Percentiles rank a stretch among this genome's conserved stretches.
These are phyloP conservation scores for Curvularia lunata DNA, from an alignment of 2,329 filamentous ascomycete species.

Conservation along the genomic window DNA sequence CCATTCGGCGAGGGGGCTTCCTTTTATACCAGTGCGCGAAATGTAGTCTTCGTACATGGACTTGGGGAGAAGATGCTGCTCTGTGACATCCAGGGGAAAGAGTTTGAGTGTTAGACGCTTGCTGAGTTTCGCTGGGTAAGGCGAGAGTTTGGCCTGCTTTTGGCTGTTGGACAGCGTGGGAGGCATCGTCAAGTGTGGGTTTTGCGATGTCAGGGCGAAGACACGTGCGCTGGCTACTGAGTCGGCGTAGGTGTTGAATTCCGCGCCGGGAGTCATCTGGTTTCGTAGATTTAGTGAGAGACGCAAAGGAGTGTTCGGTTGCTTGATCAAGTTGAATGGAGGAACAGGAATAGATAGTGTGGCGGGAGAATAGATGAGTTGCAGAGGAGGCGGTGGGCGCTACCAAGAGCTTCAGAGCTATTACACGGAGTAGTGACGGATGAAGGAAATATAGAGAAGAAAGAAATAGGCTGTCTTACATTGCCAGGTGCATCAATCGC, in stretches of 20 bases:
- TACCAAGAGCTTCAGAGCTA: constrained; percentile 21
- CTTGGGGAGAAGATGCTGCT: constrained; percentile 52
- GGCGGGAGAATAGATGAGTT: constrained; percentile 27
- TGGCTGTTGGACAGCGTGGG: constrained; percentile 58
- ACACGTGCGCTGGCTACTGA: constrained; percentile 56
- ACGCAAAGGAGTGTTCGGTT: constrained; percentile 44
- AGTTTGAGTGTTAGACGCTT: constrained; percentile 54
- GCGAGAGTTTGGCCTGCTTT: constrained; percentile 33
- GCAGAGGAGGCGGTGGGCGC: constrained; percentile 32
- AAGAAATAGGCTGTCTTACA: constrained; percentile 41
- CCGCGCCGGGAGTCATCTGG: constrained; percentile 75
- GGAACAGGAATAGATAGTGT: constrained; percentile 36
- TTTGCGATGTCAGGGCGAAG: constrained; percentile 58
- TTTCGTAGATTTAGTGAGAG: constrained; percentile 43
- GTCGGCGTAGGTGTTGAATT: constrained; percentile 97
- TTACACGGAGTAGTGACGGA: background rate
- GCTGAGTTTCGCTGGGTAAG: constrained; percentile 53
- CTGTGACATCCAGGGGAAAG: constrained; percentile 58
- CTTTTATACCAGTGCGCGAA: constrained; percentile 28
- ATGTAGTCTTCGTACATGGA: constrained; percentile 46
- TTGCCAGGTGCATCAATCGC: constrained; percentile 82
- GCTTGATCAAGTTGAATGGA: constrained; percentile 49
- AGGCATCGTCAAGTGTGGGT: constrained; percentile 81
- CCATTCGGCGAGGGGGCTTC: constrained; percentile 56
- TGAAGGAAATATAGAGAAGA: background rate